Conservation (phyloP, 1,139 yeast genomes). For the Arxiozyma bovina region DNA sequence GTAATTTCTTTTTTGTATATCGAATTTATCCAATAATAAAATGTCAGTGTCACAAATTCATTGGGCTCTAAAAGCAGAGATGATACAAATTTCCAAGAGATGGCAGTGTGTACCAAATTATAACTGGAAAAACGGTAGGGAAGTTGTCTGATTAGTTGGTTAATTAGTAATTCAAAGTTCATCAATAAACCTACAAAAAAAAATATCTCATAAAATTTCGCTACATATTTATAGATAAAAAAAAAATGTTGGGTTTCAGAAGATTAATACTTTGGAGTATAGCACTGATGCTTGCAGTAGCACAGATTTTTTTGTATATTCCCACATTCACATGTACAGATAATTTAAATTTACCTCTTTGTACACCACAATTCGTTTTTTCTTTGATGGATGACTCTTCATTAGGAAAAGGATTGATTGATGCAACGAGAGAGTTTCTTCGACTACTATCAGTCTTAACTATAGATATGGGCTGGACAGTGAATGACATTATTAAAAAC, state of each 20-base stretch:
- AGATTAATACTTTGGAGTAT: constrained; percentile 2
- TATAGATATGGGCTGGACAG: constrained; percentile 39
- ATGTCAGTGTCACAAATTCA: background rate
- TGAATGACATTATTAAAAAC: constrained; percentile 14
- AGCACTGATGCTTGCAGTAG: constrained; percentile 10
- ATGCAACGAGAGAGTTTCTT: constrained; percentile 42
- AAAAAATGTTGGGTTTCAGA: background rate
- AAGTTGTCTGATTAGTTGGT: too few relatives aligned
- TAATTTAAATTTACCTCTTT: constrained; percentile 21
- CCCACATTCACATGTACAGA: constrained; percentile 30
- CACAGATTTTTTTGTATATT: constrained; percentile 22
- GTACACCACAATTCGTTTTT: constrained; percentile 42
- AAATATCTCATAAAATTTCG: too few relatives aligned
- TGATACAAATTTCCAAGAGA: background rate
- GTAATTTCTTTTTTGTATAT: too few relatives aligned
- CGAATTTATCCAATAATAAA: background rate
- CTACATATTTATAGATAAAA: background rate
- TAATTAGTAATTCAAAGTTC: background rate
- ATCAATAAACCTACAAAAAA: too few relatives aligned
- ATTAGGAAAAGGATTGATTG: constrained; percentile 28
- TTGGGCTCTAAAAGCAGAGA: background rate
- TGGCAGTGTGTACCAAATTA: background rate
- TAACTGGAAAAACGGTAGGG: too few relatives aligned
- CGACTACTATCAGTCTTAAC: constrained; percentile 49
- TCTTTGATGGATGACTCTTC: constrained; percentile 34